These are phyloP conservation scores for Monosporascus sp. DNA, from an alignment of 2,329 filamentous ascomycete genomes.

Conservation along the genomic window DNA sequence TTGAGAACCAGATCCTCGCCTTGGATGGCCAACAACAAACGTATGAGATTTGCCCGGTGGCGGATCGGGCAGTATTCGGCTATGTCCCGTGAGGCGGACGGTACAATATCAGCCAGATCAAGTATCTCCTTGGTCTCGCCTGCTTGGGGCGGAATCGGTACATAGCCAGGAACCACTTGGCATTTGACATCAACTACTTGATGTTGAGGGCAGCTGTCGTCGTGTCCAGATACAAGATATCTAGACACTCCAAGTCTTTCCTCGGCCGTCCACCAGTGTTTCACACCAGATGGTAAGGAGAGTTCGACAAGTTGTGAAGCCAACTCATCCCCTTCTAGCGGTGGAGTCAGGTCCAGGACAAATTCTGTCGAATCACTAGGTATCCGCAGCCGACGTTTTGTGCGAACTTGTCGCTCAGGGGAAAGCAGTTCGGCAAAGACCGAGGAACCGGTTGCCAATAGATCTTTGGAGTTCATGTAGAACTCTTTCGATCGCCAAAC, in stretches of 20 bases:
- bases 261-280: conserved; percentile 46
- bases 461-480: conserved; percentile 41
- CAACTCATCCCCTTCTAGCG: conserved; percentile 57
- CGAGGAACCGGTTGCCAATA: conserved; percentile 41
- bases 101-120: conserved; percentile 13
- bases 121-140: conserved; percentile 5
- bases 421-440: conserved; percentile 43
- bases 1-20: conserved; percentile 52
- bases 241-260: conserved; percentile 32
- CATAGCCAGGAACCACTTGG: background rate
- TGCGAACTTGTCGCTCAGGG: conserved; percentile 35
- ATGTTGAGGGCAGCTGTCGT: conserved; percentile 33
- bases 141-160: conserved; percentile 1
- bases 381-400: conserved; percentile 30
- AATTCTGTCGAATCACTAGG: conserved; percentile 28
- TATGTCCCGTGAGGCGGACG: conserved; percentile 27
- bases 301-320: conserved; percentile 54
- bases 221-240: conserved; percentile 41
- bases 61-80: conserved; percentile 60
- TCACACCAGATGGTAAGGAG: conserved; percentile 51
- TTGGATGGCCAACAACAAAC: conserved; percentile 55
- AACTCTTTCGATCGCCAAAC: conserved; percentile 32
- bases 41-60: conserved; percentile 59
- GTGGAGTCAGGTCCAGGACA: conserved; percentile 60
- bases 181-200: conserved; percentile 12